These are phyloP conservation scores for Mucor piriformis DNA, from an alignment of 371 early-diverging fungal genomes.

Conservation along the genomic window DNA sequence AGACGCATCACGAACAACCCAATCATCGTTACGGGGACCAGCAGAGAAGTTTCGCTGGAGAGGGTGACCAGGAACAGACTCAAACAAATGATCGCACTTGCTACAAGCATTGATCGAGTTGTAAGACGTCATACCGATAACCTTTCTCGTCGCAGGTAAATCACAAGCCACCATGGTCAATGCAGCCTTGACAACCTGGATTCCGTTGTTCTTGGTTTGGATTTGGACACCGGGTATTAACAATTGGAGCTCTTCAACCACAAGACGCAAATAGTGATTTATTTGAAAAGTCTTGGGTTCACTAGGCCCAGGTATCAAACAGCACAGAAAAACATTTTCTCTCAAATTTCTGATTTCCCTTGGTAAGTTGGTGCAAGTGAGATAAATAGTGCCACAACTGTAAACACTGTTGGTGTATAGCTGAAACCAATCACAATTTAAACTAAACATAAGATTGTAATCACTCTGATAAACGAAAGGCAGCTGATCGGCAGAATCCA, in stretches of 20 bases:
- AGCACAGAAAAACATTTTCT: conserved; percentile 17
- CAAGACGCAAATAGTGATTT: conserved; percentile 15
- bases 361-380: conserved; percentile 18
- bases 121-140: too few species aligned
- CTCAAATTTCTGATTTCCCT: not conserved
- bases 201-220: not conserved
- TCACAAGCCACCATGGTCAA: too few species aligned
- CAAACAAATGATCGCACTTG: too few species aligned
- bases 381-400: conserved; percentile 14
- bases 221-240: conserved; percentile 6
- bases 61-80: too few species aligned
- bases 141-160: too few species aligned
- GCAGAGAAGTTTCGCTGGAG: too few species aligned
- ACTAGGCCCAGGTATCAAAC: conserved; percentile 19
- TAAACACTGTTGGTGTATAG: not conserved
- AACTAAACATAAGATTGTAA: not conserved
- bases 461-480: not conserved
- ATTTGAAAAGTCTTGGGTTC: conserved; percentile 13
- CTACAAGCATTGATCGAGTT: too few species aligned
- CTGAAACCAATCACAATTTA: conserved; percentile 24
- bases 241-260: conserved; percentile 9
- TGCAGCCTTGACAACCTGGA: not conserved
- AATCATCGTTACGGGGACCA: too few species aligned
- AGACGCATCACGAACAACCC: too few species aligned
- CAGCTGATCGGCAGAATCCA: not conserved